These are phyloP conservation scores for Syzygium aromaticum DNA, from an alignment of 345 rosid species.

Conservation along the genomic window DNA sequence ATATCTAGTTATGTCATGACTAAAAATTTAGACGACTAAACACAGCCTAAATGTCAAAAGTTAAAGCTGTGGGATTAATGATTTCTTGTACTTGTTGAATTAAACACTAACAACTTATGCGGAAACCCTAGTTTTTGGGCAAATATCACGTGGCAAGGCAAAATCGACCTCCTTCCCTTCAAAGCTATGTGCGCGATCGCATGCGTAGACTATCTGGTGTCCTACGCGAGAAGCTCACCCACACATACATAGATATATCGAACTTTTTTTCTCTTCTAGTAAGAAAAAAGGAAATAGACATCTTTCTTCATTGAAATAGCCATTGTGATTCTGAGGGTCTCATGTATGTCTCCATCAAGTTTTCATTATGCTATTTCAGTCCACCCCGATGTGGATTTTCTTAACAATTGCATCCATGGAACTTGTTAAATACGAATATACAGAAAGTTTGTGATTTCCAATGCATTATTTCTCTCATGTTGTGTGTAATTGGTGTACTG, in stretches of 20 bases:
- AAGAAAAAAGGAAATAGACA: background rate
- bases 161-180: background rate
- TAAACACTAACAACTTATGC: background rate
- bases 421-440: background rate
- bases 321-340: background rate
- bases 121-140: background rate
- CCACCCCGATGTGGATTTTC: background rate
- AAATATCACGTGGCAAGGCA: background rate
- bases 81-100: background rate
- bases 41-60: background rate
- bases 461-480: background rate
- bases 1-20: background rate
- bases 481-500: background rate
- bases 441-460: background rate
- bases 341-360: background rate
- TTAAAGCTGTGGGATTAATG: background rate
- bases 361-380: background rate
- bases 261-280: background rate
- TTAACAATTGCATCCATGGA: too few relatives aligned
- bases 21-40: background rate
- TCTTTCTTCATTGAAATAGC: background rate
- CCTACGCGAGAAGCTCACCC: background rate
- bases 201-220: background rate
- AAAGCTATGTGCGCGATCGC: background rate
- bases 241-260: background rate